Conservation (phyloP, 306 rosid species). For the Acacia acuminata region DNA sequence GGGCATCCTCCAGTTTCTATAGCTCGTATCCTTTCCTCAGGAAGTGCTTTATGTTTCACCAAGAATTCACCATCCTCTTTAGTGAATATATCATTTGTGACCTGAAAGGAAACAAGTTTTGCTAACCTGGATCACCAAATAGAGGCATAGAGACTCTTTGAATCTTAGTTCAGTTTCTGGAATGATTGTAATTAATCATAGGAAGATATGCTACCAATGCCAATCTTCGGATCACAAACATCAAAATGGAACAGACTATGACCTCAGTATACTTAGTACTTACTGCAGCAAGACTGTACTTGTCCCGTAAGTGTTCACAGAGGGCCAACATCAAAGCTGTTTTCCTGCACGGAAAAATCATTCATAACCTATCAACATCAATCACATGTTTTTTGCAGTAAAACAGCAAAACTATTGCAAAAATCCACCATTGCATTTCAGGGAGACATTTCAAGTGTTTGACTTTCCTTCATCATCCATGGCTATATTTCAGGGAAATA, state of each 20-base stretch:
- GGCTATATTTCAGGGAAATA: neutral
- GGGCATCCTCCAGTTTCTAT: slow-evolving; percentile 99
- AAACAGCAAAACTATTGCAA: neutral
- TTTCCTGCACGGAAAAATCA: slow-evolving; percentile 53
- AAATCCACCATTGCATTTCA: neutral
- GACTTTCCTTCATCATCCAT: neutral
- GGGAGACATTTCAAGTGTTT: neutral
- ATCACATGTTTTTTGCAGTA: neutral
- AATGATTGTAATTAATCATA: neutral
- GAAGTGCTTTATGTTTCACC: slow-evolving; percentile 91
- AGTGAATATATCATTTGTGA: slow-evolving; percentile 97
- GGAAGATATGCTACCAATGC: neutral
- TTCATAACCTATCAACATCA: slow-evolving; percentile 16
- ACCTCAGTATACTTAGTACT: slow-evolving; percentile 32
- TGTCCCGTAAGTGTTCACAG: slow-evolving; percentile 70
- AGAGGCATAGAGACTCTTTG: neutral
- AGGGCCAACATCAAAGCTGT: slow-evolving; percentile 96
- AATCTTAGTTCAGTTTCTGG: neutral
- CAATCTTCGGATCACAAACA: neutral
- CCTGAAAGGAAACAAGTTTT: slow-evolving; percentile 41
- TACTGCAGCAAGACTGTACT: slow-evolving; percentile 95
- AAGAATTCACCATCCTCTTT: slow-evolving; percentile 97
- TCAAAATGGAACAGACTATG: neutral
- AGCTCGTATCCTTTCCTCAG: slow-evolving; percentile 93
- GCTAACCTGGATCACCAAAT: neutral